A percentile compares a stretch with the other conserved stretches of the same genome.
phyloP scores from a whole-genome alignment of 352 stramenopile species.

The Globisporangium takayamanum region DNA sequence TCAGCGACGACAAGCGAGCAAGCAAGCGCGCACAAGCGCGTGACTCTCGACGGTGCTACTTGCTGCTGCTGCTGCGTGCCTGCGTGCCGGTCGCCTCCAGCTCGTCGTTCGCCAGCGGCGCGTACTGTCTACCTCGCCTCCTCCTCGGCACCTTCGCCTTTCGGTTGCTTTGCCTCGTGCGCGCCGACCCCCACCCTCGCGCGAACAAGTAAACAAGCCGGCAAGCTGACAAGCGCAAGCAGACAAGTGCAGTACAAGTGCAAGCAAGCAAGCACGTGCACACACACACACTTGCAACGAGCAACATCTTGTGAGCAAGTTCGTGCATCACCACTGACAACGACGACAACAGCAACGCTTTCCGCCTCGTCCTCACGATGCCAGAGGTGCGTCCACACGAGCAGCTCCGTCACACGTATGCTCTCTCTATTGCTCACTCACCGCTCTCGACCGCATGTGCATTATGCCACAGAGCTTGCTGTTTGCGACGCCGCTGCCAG shows the following conservation, averaged over 20 bases:
- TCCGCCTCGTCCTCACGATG: constrained; percentile 14
- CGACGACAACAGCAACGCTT: background rate
- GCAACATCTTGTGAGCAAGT: too few relatives aligned
- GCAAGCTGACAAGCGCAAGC: constrained; percentile 1
- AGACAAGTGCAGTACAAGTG: background rate
- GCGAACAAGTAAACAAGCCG: constrained; percentile 11
- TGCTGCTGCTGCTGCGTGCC: background rate
- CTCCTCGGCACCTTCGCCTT: background rate
- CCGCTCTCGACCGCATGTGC: background rate
- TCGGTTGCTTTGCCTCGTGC: background rate
- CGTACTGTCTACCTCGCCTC: background rate
- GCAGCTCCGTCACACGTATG: background rate
- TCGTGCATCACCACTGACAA: too few relatives aligned
- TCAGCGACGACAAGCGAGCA: background rate
- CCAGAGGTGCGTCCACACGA: constrained; percentile 23
- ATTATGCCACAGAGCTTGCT: constrained; percentile 34
- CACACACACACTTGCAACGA: background rate
- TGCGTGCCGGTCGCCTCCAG: too few relatives aligned
- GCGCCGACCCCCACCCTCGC: background rate
- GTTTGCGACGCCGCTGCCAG: constrained; percentile 43
- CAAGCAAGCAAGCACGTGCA: background rate
- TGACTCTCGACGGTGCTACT: too few relatives aligned
- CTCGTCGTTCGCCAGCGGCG: background rate
- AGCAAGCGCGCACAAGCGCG: background rate
- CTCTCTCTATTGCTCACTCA: background rate